phyloP scores from a whole-genome alignment of 805 yeast genomes.

The Zygoascus biomembranicola region DNA sequence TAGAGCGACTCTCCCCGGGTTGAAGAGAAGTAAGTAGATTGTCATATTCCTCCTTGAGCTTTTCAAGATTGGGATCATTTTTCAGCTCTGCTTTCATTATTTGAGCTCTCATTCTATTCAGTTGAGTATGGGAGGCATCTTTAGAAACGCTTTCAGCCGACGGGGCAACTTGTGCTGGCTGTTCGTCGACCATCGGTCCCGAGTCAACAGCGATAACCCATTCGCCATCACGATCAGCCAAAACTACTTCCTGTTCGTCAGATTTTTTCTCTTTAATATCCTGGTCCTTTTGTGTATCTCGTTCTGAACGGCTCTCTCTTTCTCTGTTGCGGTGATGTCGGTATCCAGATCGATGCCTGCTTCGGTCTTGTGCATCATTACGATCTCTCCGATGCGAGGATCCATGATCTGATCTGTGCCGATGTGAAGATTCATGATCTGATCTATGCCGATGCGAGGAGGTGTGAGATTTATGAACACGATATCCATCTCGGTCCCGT shows the following conservation, averaged over 20 bases:
- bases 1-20: not conserved
- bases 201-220: slow-evolving; percentile 13
- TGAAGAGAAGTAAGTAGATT: slow-evolving; percentile 6
- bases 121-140: slow-evolving; percentile 6
- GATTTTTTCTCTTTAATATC: not conserved
- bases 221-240: slow-evolving; percentile 6
- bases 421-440: not conserved
- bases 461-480: not conserved
- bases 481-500: not conserved
- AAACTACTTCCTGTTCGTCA: not conserved
- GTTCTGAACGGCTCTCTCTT: not conserved
- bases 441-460: not conserved
- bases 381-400: not conserved
- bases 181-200: not conserved
- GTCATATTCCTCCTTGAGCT: slow-evolving; percentile 23
- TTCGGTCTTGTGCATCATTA: not conserved
- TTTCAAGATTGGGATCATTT: slow-evolving; percentile 18
- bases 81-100: slow-evolving; percentile 30
- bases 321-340: not conserved
- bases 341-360: not conserved
- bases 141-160: not conserved
- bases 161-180: not conserved
- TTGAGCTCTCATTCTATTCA: slow-evolving; percentile 30
- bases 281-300: not conserved
- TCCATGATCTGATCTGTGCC: not conserved